Conservation (phyloP, 495 filamentous ascomycete species). For the Aspergillus carlsbadensis region DNA sequence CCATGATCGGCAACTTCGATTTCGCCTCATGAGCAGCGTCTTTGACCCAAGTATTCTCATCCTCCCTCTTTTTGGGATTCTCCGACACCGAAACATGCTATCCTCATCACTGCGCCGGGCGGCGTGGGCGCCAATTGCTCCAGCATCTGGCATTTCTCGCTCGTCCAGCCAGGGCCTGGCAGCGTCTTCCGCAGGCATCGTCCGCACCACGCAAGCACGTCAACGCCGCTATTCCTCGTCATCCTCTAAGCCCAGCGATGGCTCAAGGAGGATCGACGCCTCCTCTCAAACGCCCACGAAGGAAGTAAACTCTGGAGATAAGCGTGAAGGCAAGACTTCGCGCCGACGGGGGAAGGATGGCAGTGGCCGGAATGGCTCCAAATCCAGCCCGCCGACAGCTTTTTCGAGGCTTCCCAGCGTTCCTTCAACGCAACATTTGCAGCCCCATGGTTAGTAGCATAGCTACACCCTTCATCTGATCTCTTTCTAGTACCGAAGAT, state of each 20-base stretch:
- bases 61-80: conserved; percentile 27
- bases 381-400: conserved; percentile 39
- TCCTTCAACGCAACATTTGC: conserved; percentile 76
- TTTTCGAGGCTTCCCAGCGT: conserved; percentile 72
- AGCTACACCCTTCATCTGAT: too few species aligned
- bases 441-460: conserved; percentile 64
- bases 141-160: conserved; percentile 38
- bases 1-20: conserved; percentile 44
- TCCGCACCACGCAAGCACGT: conserved; percentile 44
- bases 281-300: conserved; percentile 43
- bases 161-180: conserved; percentile 29
- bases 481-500: too few species aligned
- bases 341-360: conserved; percentile 40
- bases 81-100: conserved; percentile 40
- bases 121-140: conserved; percentile 41
- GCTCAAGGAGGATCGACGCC: conserved; percentile 39
- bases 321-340: conserved; percentile 33
- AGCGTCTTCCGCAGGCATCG: conserved; percentile 30
- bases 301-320: conserved; percentile 39
- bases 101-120: conserved; percentile 50
- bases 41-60: conserved; percentile 28
- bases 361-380: conserved; percentile 35
- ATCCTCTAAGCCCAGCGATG: conserved; percentile 53
- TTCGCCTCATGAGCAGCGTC: conserved; percentile 36
- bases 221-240: conserved; percentile 56